A percentile compares a stretch with the other conserved stretches of the same genome.
phyloP scores from a whole-genome alignment of 345 rosid genomes.

The Eucalyptus cloeziana region DNA sequence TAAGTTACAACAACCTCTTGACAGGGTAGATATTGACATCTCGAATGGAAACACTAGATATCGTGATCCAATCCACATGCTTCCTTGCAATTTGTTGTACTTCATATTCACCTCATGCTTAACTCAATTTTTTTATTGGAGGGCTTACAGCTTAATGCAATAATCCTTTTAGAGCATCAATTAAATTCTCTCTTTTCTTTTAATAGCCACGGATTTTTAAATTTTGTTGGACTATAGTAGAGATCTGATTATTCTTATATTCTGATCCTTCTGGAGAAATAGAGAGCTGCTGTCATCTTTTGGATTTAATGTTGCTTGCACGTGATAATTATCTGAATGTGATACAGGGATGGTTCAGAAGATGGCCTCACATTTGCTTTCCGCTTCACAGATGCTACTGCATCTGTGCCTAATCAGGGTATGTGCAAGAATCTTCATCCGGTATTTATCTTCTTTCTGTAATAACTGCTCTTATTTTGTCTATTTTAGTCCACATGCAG shows the following conservation, averaged over 20 bases:
- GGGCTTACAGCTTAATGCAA: not conserved
- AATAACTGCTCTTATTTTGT: not conserved
- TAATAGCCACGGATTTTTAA: not conserved
- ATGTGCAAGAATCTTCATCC: not conserved
- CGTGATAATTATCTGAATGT: conserved; percentile 7
- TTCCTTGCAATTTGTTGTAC: not conserved
- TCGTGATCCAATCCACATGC: not conserved
- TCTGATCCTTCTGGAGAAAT: not conserved
- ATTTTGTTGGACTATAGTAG: not conserved
- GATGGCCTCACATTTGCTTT: conserved; percentile 91
- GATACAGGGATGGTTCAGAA: conserved; percentile 74
- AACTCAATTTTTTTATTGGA: not conserved
- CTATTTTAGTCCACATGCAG: not conserved
- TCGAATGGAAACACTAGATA: not conserved
- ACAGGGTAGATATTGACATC: not conserved
- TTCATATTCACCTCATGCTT: not conserved
- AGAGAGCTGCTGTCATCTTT: not conserved
- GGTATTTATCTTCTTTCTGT: not conserved
- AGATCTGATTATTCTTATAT: not conserved
- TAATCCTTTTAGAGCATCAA: not conserved
- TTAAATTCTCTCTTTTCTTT: not conserved
- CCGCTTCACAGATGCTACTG: conserved; percentile 84
- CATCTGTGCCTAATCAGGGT: conserved; percentile 88
- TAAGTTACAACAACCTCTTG: not conserved
- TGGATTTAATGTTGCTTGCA: not conserved